Conservation (phyloP, 768 basidiomycete species). For the Russula compacta region DNA sequence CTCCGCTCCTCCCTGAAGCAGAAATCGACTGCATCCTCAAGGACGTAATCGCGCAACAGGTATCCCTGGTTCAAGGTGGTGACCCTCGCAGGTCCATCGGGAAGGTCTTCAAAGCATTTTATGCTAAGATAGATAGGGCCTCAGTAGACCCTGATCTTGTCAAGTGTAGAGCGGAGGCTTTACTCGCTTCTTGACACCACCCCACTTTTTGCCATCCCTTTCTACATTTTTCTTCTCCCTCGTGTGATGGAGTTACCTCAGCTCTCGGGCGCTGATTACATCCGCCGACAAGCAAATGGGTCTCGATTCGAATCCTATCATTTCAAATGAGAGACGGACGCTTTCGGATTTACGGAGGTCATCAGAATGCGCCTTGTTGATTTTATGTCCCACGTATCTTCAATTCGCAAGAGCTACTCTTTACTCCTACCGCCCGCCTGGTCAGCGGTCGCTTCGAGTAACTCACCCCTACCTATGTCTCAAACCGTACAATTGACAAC, state of each 20-base stretch:
- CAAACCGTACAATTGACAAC: not conserved
- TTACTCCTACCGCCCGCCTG: not conserved
- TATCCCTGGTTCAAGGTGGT: slow-evolving; percentile 23
- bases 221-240: not conserved
- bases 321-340: not conserved
- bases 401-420: not conserved
- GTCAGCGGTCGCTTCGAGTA: not conserved
- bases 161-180: slow-evolving; percentile 38
- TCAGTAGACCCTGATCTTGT: slow-evolving; percentile 49
- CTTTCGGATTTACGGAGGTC: slow-evolving; percentile 6
- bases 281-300: not conserved
- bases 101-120: slow-evolving; percentile 54
- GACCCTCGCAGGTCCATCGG: slow-evolving; percentile 35
- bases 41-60: slow-evolving; percentile 30
- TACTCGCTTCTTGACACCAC: slow-evolving; percentile 25
- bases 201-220: not conserved
- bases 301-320: not conserved
- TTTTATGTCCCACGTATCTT: not conserved
- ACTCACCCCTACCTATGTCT: not conserved
- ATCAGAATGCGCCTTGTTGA: not conserved
- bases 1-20: slow-evolving; percentile 46
- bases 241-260: not conserved
- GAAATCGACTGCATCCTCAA: slow-evolving; percentile 47
- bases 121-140: slow-evolving; percentile 49
- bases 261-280: not conserved